phyloP scores from a whole-genome alignment of 2,329 filamentous ascomycete genomes.

The Cercospora janseana region DNA sequence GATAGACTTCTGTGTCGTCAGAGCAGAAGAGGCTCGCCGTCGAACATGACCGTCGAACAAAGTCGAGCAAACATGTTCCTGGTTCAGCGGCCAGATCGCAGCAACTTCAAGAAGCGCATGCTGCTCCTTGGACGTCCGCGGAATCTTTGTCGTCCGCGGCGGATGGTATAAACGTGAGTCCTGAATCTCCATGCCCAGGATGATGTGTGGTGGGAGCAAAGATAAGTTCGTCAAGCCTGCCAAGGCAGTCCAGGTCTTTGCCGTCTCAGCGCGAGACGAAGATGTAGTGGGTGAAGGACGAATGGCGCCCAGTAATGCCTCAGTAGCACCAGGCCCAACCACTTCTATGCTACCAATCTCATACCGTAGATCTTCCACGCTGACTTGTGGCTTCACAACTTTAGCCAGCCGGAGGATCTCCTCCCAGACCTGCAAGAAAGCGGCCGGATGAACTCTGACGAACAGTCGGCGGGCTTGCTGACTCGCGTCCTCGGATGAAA shows the following conservation, averaged over 20 bases:
- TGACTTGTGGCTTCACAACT: constrained; percentile 60
- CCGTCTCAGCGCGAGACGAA: constrained; percentile 42
- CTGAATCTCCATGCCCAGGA: constrained; percentile 69
- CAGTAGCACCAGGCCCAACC: constrained; percentile 72
- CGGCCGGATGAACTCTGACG: constrained; percentile 77
- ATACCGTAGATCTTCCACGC: constrained; percentile 67
- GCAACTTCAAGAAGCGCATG: constrained; percentile 58
- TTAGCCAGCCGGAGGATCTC: constrained; percentile 59
- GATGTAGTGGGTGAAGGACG: constrained; percentile 44
- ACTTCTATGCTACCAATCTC: constrained; percentile 72
- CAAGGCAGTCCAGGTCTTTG: constrained; percentile 52
- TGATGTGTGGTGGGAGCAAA: constrained; percentile 64
- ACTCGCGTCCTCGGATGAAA: constrained; percentile 33
- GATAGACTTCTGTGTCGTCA: constrained; percentile 74
- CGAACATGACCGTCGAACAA: constrained; percentile 70
- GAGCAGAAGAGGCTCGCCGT: constrained; percentile 61
- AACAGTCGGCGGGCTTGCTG: constrained; percentile 57
- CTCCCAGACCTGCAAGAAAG: constrained; percentile 68
- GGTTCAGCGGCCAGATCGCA: constrained; percentile 66
- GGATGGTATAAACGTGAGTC: constrained; percentile 83
- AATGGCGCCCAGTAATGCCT: constrained; percentile 70
- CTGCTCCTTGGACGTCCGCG: constrained; percentile 29
- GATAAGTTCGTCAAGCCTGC: constrained; percentile 64
- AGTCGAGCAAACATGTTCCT: constrained; percentile 35
- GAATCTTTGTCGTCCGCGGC: constrained; percentile 53